phyloP scores from a whole-genome alignment of 768 basidiomycete genomes.

The Rhizopogon sp. region DNA sequence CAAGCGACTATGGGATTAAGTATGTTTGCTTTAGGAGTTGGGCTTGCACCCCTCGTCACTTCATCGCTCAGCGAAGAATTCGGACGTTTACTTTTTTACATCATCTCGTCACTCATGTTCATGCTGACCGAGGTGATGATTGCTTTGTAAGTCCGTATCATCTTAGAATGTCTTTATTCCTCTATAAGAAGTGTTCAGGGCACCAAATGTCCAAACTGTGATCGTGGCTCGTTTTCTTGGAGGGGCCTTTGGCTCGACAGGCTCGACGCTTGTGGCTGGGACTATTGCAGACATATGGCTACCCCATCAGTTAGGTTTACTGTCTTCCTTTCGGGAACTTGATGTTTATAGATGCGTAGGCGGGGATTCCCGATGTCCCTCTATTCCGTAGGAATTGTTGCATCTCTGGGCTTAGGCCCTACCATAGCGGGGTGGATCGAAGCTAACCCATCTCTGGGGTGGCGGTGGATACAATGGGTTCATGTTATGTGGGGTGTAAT shows the following conservation, averaged over 20 bases:
- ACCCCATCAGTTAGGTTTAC: slow-evolving; percentile 45
- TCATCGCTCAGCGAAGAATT: slow-evolving; percentile 73
- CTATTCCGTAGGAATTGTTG: slow-evolving; percentile 58
- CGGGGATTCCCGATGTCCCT: slow-evolving; percentile 77
- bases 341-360: slow-evolving; percentile 27
- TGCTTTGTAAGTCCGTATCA: slow-evolving; percentile 20
- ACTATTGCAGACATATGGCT: slow-evolving; percentile 68
- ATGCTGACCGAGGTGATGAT: slow-evolving; percentile 42
- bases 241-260: slow-evolving; percentile 65
- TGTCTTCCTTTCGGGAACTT: not conserved
- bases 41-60: slow-evolving; percentile 56
- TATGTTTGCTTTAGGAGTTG: slow-evolving; percentile 58
- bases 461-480: slow-evolving; percentile 87
- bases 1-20: slow-evolving; percentile 45
- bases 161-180: not conserved
- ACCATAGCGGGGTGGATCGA: slow-evolving; percentile 65
- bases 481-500: slow-evolving; percentile 48
- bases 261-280: slow-evolving; percentile 71
- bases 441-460: slow-evolving; percentile 48
- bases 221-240: slow-evolving; percentile 60
- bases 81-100: slow-evolving; percentile 57
- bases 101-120: slow-evolving; percentile 46
- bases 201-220: slow-evolving; percentile 53
- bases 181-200: slow-evolving; percentile 15
- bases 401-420: slow-evolving; percentile 61